These are phyloP conservation scores for Fusarium liriodendri DNA, from an alignment of 2,329 filamentous ascomycete genomes.

Conservation along the genomic window DNA sequence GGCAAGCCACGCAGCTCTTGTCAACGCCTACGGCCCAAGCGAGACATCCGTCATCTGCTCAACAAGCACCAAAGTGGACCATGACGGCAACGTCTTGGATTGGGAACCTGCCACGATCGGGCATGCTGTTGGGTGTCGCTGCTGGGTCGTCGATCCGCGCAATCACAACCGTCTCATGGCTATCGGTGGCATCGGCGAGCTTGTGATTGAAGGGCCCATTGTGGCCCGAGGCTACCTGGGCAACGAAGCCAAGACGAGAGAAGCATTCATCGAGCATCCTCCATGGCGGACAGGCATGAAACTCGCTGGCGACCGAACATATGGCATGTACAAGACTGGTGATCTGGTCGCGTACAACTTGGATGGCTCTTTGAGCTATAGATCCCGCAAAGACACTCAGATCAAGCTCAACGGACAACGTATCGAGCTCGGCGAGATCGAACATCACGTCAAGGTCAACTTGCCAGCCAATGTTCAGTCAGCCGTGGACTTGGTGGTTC, in stretches of 20 bases:
- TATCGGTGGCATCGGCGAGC: constrained; percentile 9
- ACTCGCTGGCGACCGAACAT: neutral
- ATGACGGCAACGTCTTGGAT: neutral
- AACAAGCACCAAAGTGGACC: constrained; percentile 11
- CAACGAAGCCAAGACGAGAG: constrained; percentile 18
- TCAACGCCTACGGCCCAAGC: constrained; percentile 34
- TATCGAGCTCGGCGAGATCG: constrained; percentile 61
- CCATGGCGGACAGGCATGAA: constrained; percentile 49
- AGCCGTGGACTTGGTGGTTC: constrained; percentile 60
- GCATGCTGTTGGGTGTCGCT: constrained; percentile 9
- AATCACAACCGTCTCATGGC: constrained; percentile 26
- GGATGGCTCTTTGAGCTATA: constrained; percentile 55
- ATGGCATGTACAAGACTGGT: constrained; percentile 58
- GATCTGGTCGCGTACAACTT: constrained; percentile 58
- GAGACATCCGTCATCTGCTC: constrained; percentile 17
- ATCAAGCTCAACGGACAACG: constrained; percentile 70
- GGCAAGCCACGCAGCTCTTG: constrained; percentile 15
- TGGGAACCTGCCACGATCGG: constrained; percentile 13
- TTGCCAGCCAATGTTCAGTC: constrained; percentile 55
- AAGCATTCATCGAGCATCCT: constrained; percentile 54
- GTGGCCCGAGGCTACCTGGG: constrained; percentile 26
- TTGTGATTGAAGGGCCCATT: constrained; percentile 26
- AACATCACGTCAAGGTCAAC: constrained; percentile 55
- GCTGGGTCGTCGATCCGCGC: constrained; percentile 7
- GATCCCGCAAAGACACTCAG: constrained; percentile 68